Percentiles rank a stretch among this genome's conserved stretches.
Evolutionary conservation across 2,329 filamentous ascomycete species (phyloP).

Genomic region (Ceratocystis cubensis): DNA sequence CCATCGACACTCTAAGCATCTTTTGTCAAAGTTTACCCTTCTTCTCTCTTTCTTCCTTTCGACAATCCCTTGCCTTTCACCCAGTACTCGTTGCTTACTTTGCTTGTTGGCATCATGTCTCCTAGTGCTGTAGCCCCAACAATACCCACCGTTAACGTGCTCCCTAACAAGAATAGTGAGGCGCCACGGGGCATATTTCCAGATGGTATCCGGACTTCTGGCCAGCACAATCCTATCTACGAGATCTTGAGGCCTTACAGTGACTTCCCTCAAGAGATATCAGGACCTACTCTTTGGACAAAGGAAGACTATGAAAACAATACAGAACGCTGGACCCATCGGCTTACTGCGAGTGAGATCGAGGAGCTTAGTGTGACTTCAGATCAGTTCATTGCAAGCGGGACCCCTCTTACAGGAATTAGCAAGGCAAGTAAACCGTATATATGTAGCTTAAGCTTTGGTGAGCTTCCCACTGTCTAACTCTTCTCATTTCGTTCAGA

Average conservation of each 20-base stretch:
- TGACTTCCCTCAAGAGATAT: slow-evolving; percentile 58
- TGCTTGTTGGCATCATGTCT: not conserved
- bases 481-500: slow-evolving; percentile 22
- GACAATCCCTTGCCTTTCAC: not conserved
- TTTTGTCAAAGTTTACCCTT: not conserved
- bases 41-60: not conserved
- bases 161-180: slow-evolving; percentile 26
- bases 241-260: slow-evolving; percentile 53
- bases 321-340: slow-evolving; percentile 61
- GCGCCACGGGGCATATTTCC: slow-evolving; percentile 33
- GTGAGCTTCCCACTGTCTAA: not conserved
- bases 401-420: slow-evolving; percentile 59
- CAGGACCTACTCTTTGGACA: slow-evolving; percentile 61
- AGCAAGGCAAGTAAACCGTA: slow-evolving; percentile 24
- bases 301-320: slow-evolving; percentile 49
- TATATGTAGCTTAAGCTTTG: not conserved
- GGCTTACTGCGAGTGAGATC: slow-evolving; percentile 53
- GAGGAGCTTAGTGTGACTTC: slow-evolving; percentile 53
- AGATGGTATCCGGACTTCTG: slow-evolving; percentile 43
- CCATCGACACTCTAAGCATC: too few species aligned
- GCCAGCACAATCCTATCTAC: slow-evolving; percentile 59
- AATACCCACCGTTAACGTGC: not conserved
- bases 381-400: slow-evolving; percentile 54
- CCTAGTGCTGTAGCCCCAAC: slow-evolving; percentile 11
- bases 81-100: too few species aligned